Conservation (phyloP, 768 basidiomycete genomes). For the Kockovaella imperatae region DNA sequence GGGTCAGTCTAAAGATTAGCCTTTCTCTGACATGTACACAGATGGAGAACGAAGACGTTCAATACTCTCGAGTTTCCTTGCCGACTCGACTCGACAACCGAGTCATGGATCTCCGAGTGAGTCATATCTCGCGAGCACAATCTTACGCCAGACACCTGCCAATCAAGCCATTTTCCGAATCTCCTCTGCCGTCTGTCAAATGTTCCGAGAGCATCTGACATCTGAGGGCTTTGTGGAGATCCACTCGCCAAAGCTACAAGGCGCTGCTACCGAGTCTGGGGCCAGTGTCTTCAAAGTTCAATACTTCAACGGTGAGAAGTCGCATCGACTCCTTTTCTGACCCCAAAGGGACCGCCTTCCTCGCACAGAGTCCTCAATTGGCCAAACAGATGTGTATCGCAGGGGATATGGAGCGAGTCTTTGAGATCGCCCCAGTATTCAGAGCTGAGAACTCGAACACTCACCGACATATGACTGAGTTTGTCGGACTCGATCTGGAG, state of each 20-base stretch:
- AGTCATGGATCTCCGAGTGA: constrained; percentile 81
- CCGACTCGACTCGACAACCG: constrained; percentile 93
- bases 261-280: constrained; percentile 92
- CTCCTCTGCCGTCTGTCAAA: constrained; percentile 75
- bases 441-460: constrained; percentile 97
- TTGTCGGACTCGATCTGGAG: constrained; percentile 96
- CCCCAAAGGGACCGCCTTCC: constrained; percentile 68
- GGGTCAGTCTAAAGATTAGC: constrained; percentile 51
- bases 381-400: constrained; percentile 99
- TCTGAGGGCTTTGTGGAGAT: constrained; percentile 79
- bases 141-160: constrained; percentile 86
- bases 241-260: constrained; percentile 94
- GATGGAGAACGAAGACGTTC: constrained; percentile 45
- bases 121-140: constrained; percentile 43
- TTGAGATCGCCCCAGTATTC: constrained; percentile 91
- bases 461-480: constrained; percentile 96
- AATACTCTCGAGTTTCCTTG: constrained; percentile 63
- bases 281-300: constrained; percentile 95
- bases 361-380: constrained; percentile 94
- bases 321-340: background rate
- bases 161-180: constrained; percentile 93
- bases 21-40: constrained; percentile 13
- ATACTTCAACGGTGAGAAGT: constrained; percentile 82
- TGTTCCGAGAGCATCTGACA: constrained; percentile 78
- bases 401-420: constrained; percentile 95